These are phyloP conservation scores for Aureobasidium sp. DNA, from an alignment of 2,329 filamentous ascomycete species.

Conservation along the genomic window DNA sequence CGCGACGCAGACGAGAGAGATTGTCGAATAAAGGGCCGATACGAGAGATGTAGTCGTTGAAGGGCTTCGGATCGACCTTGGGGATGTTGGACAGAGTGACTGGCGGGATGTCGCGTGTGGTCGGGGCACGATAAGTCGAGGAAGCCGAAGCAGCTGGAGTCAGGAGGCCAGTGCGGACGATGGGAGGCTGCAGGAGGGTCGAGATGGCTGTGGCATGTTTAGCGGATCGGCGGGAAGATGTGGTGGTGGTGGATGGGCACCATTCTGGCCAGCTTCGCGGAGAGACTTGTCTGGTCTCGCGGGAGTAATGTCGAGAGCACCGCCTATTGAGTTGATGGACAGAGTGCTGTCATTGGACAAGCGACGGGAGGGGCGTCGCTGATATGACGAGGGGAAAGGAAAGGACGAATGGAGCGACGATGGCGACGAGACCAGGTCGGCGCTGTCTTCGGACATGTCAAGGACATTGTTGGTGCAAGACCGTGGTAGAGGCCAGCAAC, in stretches of 20 bases:
- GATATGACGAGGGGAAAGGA: slow-evolving; percentile 41
- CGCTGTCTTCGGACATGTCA: slow-evolving; percentile 43
- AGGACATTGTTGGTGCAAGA: neutral
- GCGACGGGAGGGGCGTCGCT: slow-evolving; percentile 55
- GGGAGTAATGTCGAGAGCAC: slow-evolving; percentile 66
- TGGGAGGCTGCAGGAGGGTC: slow-evolving; percentile 83
- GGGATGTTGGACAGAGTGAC: slow-evolving; percentile 85
- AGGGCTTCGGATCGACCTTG: slow-evolving; percentile 70
- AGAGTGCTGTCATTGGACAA: slow-evolving; percentile 67
- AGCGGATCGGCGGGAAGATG: too few relatives aligned
- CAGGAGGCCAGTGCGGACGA: slow-evolving; percentile 78
- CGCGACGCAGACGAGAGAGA: slow-evolving; percentile 74
- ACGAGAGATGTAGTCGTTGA: slow-evolving; percentile 76
- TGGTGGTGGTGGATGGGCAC: slow-evolving; percentile 37
- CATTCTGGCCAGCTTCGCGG: slow-evolving; percentile 77
- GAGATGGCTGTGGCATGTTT: slow-evolving; percentile 62
- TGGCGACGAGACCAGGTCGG: slow-evolving; percentile 33
- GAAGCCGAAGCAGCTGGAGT: slow-evolving; percentile 62
- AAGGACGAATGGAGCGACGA: slow-evolving; percentile 37
- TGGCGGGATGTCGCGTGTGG: slow-evolving; percentile 65
- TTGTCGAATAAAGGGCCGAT: slow-evolving; percentile 85
- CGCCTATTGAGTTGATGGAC: slow-evolving; percentile 75
- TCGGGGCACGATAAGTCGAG: slow-evolving; percentile 19
- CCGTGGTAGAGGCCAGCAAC: neutral
- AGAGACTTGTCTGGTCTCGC: slow-evolving; percentile 51